Evolutionary conservation across 2,329 filamentous ascomycete genomes (phyloP).

Genomic region (Arthrobotrys musiformis): DNA sequence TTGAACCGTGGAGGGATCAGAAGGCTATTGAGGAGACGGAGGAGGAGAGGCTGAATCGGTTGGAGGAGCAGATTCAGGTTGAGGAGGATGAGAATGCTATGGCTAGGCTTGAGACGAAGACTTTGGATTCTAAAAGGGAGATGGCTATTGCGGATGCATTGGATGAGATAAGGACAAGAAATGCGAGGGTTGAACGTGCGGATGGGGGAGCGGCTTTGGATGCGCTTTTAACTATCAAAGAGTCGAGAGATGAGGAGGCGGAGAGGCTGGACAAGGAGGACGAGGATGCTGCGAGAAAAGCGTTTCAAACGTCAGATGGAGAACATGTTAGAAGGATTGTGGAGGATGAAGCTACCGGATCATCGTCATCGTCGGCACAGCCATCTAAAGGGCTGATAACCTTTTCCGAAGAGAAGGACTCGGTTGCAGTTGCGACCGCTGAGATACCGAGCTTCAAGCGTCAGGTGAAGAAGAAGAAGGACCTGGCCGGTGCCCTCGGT

Average conservation of each 20-base stretch:
- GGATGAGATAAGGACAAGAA: constrained; percentile 91
- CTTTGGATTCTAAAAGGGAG: constrained; percentile 88
- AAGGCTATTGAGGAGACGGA: constrained; percentile 79
- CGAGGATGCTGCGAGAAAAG: constrained; percentile 79
- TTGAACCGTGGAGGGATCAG: constrained; percentile 85
- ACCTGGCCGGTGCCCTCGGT: constrained; percentile 77
- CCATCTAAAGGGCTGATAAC: constrained; percentile 59
- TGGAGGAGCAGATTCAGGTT: constrained; percentile 70
- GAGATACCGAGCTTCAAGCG: constrained; percentile 75
- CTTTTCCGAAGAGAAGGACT: constrained; percentile 60
- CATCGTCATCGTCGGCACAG: constrained; percentile 32
- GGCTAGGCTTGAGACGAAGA: constrained; percentile 94
- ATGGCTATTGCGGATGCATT: constrained; percentile 97
- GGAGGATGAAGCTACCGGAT: constrained; percentile 45
- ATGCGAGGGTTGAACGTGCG: constrained; percentile 84
- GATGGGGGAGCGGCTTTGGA: constrained; percentile 73
- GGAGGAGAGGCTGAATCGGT: constrained; percentile 83
- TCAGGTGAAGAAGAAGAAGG: constrained; percentile 86
- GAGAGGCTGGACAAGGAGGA: constrained; percentile 80
- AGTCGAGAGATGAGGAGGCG: constrained; percentile 70
- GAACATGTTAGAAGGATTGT: constrained; percentile 59
- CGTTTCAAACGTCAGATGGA: constrained; percentile 70
- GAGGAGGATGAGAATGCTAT: constrained; percentile 86
- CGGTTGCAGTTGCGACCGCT: constrained; percentile 61
- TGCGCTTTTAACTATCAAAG: constrained; percentile 68